Evolutionary conservation across 192 early-diverging fungal species (phyloP).

Genomic region (Piromyces finnis): DNA sequence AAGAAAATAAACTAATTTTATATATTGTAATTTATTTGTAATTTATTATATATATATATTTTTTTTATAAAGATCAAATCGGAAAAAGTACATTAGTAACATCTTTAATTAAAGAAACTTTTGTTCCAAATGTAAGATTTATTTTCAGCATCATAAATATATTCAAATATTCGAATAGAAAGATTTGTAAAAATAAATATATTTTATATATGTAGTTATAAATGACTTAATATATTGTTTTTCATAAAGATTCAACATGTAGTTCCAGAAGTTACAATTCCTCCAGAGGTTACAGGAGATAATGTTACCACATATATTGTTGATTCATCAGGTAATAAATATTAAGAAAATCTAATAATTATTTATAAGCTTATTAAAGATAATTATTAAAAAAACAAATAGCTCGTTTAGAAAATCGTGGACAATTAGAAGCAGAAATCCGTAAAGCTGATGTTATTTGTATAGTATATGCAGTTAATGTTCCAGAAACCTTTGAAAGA

Average conservation of each 20-base stretch:
- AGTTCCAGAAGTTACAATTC: conserved; percentile 99
- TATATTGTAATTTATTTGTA: neutral
- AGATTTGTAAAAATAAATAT: too few species aligned
- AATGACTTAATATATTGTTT: too few species aligned
- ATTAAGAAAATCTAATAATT: neutral
- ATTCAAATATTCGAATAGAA: too few species aligned
- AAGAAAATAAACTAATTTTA: too few species aligned
- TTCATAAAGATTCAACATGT: conserved; percentile 75
- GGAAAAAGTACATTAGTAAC: conserved; percentile 96
- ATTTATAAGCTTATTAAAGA: neutral
- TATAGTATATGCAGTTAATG: conserved; percentile 86
- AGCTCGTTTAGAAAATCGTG: conserved; percentile 75
- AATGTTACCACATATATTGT: conserved; percentile 94
- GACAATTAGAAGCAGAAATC: conserved; percentile 79
- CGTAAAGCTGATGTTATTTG: conserved; percentile 95
- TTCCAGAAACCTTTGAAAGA: conserved; percentile 66
- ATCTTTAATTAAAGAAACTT: conserved; percentile 90
- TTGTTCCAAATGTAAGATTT: conserved; percentile 65
- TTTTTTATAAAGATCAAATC: conserved; percentile 43
- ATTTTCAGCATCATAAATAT: too few species aligned
- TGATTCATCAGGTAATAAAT: conserved; percentile 67
- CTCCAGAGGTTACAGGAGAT: conserved; percentile 91
- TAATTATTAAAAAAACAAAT: too few species aligned
- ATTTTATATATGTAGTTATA: too few species aligned
- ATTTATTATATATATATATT: neutral